A percentile compares a stretch with the other conserved stretches of the same genome.
Evolutionary conservation across 805 yeast genomes (phyloP).

Genomic region (Sugiyamaella marilandica): DNA sequence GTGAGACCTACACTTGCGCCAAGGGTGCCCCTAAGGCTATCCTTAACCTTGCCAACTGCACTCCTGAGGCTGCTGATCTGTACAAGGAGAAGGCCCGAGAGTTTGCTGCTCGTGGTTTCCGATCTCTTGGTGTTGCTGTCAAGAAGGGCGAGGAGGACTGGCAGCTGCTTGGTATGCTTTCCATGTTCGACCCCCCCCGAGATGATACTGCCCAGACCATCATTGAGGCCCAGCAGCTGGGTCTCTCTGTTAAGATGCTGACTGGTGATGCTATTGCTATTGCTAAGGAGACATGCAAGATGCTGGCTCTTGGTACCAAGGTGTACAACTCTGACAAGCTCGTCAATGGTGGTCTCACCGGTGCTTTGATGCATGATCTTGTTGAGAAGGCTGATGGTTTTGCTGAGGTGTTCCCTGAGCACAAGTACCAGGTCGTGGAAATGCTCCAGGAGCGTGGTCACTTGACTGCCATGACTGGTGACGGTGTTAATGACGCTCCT

Average conservation of each 20-base stretch:
- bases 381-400: slow-evolving; percentile 98
- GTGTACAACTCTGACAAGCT: slow-evolving; percentile 95
- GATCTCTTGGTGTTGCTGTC: slow-evolving; percentile 98
- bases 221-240: slow-evolving; percentile 83
- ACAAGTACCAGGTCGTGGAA: slow-evolving; percentile 93
- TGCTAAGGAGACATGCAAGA: slow-evolving; percentile 98
- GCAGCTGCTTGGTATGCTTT: slow-evolving; percentile 97
- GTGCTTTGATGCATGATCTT: slow-evolving; percentile 95
- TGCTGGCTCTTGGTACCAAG: slow-evolving; percentile 93
- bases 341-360: slow-evolving; percentile 94
- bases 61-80: slow-evolving; percentile 90
- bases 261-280: slow-evolving; percentile 99
- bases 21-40: slow-evolving; percentile 99
- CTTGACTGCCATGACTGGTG: slow-evolving; percentile 99
- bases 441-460: slow-evolving; percentile 93
- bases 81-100: slow-evolving; percentile 96
- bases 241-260: slow-evolving; percentile 94
- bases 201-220: slow-evolving; percentile 96
- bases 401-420: slow-evolving; percentile 98
- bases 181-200: slow-evolving; percentile 99
- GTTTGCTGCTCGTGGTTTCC: slow-evolving; percentile 97
- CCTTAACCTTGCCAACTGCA: slow-evolving; percentile 43
- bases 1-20: slow-evolving; percentile 92
- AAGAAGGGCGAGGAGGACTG: slow-evolving; percentile 99
- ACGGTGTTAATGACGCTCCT: slow-evolving; percentile 98